These are phyloP conservation scores for Globisporangium takayamanum DNA, from an alignment of 352 stramenopile species.

Conservation along the genomic window DNA sequence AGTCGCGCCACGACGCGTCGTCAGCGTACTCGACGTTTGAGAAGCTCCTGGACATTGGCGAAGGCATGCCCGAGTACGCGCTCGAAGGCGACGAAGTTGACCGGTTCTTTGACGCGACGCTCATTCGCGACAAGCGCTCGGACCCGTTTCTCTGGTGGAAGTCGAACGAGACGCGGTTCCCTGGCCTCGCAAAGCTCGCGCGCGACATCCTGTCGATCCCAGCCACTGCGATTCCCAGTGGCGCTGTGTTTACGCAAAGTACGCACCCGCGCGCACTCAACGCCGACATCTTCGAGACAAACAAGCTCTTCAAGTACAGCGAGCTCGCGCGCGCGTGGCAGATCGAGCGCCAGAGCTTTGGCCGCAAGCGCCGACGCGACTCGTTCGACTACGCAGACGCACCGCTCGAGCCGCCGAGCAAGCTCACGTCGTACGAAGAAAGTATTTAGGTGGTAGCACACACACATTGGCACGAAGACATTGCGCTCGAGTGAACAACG, in stretches of 20 bases:
- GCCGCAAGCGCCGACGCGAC: slow-evolving; percentile 62
- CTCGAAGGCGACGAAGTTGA: slow-evolving; percentile 77
- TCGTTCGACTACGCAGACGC: slow-evolving; percentile 73
- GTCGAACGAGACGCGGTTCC: slow-evolving; percentile 76
- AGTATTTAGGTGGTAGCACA: slow-evolving; percentile 60
- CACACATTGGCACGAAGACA: background rate
- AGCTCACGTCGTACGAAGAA: slow-evolving; percentile 79
- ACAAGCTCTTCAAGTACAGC: slow-evolving; percentile 73
- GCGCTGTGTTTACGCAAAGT: slow-evolving; percentile 63
- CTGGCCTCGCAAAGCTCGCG: slow-evolving; percentile 61
- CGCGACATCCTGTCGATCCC: slow-evolving; percentile 71
- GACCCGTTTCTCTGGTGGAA: slow-evolving; percentile 82
- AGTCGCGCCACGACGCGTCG: slow-evolving; percentile 47
- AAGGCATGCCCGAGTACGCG: slow-evolving; percentile 69
- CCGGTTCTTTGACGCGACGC: slow-evolving; percentile 75
- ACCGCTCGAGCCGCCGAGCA: slow-evolving; percentile 43
- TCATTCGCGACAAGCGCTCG: slow-evolving; percentile 74
- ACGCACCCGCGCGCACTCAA: slow-evolving; percentile 57
- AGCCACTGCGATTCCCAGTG: slow-evolving; percentile 56
- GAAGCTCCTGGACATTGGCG: slow-evolving; percentile 73
- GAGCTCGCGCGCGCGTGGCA: slow-evolving; percentile 70
- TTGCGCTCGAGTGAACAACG: background rate
- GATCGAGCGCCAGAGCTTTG: slow-evolving; percentile 72
- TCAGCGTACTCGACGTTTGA: slow-evolving; percentile 78
- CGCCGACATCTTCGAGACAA: slow-evolving; percentile 47